These are phyloP conservation scores for Xylariomycetidae sp. DNA, from an alignment of 2,329 filamentous ascomycete genomes.

Conservation along the genomic window DNA sequence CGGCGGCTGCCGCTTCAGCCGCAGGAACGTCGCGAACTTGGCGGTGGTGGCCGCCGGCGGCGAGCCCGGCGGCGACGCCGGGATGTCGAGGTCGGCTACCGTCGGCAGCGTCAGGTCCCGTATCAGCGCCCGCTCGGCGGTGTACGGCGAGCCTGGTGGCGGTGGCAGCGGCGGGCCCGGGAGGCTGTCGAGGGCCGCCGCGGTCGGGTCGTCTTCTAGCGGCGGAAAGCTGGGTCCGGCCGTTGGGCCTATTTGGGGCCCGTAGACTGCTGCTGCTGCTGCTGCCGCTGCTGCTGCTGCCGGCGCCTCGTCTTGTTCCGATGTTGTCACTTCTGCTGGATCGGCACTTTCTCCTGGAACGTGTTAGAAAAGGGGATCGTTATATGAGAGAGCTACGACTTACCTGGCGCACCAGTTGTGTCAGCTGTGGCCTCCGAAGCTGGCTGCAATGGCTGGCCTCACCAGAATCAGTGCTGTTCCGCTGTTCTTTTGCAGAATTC, in stretches of 20 bases:
- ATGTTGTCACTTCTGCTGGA: constrained; percentile 5
- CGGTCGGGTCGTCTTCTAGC: constrained; percentile 23
- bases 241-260: constrained; percentile 23
- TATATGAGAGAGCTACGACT: constrained; percentile 7
- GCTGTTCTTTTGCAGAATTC: constrained; percentile 14
- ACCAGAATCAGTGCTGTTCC: constrained; percentile 27
- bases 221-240: constrained; percentile 23
- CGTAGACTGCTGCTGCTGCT: constrained; percentile 18
- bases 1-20: constrained; percentile 71
- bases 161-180: constrained; percentile 18
- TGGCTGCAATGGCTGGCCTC: constrained; percentile 26
- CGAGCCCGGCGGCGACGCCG: constrained; percentile 62
- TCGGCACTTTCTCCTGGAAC: constrained; percentile 2
- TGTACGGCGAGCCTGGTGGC: constrained; percentile 59
- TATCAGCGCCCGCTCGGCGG: constrained; percentile 55
- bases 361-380: background rate
- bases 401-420: constrained; percentile 14
- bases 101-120: constrained; percentile 69
- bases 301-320: constrained; percentile 6
- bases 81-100: constrained; percentile 67
- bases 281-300: constrained; percentile 7
- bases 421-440: constrained; percentile 13
- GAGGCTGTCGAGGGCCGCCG: constrained; percentile 18
- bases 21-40: constrained; percentile 69
- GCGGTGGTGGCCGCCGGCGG: constrained; percentile 47